Evolutionary conservation across 305 asterid genomes (phyloP).

Genomic region (Solanum chacoense): DNA sequence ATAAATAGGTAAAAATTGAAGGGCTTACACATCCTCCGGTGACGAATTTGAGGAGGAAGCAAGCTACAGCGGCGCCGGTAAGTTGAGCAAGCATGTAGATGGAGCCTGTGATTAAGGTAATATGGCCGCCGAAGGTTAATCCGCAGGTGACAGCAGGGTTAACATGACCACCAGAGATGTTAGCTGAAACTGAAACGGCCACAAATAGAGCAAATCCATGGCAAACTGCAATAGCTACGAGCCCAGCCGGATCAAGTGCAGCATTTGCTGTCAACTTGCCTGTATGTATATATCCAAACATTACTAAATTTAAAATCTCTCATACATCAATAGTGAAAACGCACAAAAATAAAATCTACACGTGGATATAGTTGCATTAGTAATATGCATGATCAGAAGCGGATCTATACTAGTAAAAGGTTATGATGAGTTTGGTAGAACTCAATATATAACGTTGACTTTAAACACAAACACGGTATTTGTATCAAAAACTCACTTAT

Average conservation of each 20-base stretch:
- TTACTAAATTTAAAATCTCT: neutral
- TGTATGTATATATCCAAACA: constrained; percentile 25
- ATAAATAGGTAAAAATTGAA: neutral
- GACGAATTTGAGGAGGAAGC: constrained; percentile 47
- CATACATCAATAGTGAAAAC: neutral
- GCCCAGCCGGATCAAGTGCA: constrained; percentile 64
- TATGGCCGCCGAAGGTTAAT: constrained; percentile 70
- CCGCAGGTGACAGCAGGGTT: constrained; percentile 93
- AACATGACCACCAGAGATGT: constrained; percentile 90
- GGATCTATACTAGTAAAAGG: neutral
- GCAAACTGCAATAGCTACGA: constrained; percentile 64
- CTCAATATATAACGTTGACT: neutral
- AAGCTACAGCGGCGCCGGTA: constrained; percentile 52
- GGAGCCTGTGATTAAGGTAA: constrained; percentile 65
- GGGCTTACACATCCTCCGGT: constrained; percentile 65
- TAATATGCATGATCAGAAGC: neutral
- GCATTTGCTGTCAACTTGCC: constrained; percentile 64
- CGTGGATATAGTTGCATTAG: neutral
- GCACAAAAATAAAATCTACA: neutral
- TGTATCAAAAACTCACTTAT: neutral
- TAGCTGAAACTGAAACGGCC: constrained; percentile 66
- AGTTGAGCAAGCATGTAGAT: constrained; percentile 78
- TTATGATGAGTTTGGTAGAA: neutral
- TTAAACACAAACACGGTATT: neutral
- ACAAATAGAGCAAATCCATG: constrained; percentile 76